Conservation (phyloP, 768 basidiomycete species). For the Russula griseocarnosa region DNA sequence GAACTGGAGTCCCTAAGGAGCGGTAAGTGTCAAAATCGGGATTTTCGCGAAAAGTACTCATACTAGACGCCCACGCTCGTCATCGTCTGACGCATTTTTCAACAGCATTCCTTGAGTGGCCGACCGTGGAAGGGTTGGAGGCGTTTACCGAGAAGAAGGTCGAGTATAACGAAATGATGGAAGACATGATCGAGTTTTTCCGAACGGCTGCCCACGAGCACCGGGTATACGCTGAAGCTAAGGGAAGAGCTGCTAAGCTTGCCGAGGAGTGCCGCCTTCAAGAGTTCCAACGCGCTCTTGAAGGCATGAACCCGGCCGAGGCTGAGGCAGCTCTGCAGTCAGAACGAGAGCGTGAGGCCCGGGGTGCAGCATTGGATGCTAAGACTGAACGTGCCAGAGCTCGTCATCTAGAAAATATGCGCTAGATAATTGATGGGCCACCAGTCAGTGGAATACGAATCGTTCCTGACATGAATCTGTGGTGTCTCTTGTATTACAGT, state of each 20-base stretch:
- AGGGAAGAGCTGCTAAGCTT: not conserved
- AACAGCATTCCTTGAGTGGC: slow-evolving; percentile 14
- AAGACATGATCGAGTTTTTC: not conserved
- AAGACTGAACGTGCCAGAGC: not conserved
- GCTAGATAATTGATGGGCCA: not conserved
- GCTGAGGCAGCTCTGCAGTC: not conserved
- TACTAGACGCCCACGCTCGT: not conserved
- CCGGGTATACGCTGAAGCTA: not conserved
- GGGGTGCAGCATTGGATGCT: not conserved
- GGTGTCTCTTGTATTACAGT: no score
- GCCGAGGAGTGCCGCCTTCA: slow-evolving; percentile 1
- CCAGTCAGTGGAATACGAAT: not conserved
- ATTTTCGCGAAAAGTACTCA: not conserved
- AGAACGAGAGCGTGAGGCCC: slow-evolving; percentile 1
- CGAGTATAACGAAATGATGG: not conserved
- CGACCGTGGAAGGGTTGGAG: slow-evolving; percentile 15
- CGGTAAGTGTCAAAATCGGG: not conserved
- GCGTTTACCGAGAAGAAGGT: slow-evolving; percentile 11
- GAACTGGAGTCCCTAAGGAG: slow-evolving; percentile 2
- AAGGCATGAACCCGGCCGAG: not conserved
- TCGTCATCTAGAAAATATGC: not conserved
- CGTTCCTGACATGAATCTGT: not conserved
- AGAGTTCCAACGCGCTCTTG: slow-evolving; percentile 1
- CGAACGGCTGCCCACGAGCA: not conserved
- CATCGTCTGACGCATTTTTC: not conserved